Evolutionary conservation across 257 asterid genomes (phyloP), one percentile per base, ranked within the genome.

Genomic region (Solanum sejunctum): DNA sequence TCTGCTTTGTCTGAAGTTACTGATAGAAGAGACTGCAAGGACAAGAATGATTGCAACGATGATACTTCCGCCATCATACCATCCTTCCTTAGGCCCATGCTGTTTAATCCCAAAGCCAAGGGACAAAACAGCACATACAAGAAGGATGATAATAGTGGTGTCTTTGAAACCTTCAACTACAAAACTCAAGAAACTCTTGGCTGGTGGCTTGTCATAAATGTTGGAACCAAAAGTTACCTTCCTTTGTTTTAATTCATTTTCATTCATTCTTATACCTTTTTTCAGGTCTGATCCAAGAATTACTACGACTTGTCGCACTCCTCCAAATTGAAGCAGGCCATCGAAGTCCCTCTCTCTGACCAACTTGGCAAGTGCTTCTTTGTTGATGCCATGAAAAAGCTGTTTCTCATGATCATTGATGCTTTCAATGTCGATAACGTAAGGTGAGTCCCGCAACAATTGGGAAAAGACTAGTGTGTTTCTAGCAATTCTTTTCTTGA

Each of bases 51-150:
- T 39, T 21, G 85, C 87, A 23, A 81, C 28, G 21, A 85, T 66
- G 39, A 80, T 81, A 12, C 85, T 85, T 5, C 71, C 87, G 9
- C 87, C 87, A 21, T 85, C 82, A 54, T 85, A 81, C 87, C 85
- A 80, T 12, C 85, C 87, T 13, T 85, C 85, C 43, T 71, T 73
- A 15, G 57, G 82, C 17, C 87, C 87, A 6, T 81, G 77, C 43
- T 85, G 60, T 69, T 85, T 81, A 43, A 81, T 80, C 18, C 85
- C 87, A 26, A 85, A 85, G 2, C 63, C 57, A 56, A 80, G 85
- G 26, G 87, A 81, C 2, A 85, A 39, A 54, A 81, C 80, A 7
- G 85, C 66, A 21, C 87, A 85, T 8, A 56, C 60, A 16, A 85
- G 66, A 54, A 85, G 85, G 43, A 69, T 55, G 49, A 81, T 26